Base-by-base conservation (phyloP, 1,139 yeast species). In the Eremothecium gossypii region DNA sequence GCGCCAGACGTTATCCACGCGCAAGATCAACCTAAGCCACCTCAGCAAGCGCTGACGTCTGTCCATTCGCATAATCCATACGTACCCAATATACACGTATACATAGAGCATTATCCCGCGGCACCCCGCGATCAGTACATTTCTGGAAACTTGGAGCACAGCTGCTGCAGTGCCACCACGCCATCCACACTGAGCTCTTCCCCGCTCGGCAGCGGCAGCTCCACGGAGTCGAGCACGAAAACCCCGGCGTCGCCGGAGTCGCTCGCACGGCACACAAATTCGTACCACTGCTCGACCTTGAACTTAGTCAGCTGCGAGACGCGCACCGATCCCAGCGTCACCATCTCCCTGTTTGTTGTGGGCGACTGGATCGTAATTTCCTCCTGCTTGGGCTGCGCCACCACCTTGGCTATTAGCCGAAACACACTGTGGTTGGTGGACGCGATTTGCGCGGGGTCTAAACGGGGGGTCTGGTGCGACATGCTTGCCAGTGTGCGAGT, bases 1-100 rank as follows among this genome's bases (percentile, higher is more conserved):
- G 11, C 60, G 63, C 44, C 45, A 60, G 36, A 49, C 57, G 35
- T 74, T 74, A 42, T 69, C 62, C 11, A 54, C 58, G 6, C 52
- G 61, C 41, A 60, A 57, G 44, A 38, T 57, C 23, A 55, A 55
- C 30, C 13, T n/a, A 5, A 29, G 7, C 31, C 35, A 32, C 12
- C 35, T 11, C 17, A 10, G 20, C 12, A 4, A 12, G 17, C 11
- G 13, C 31, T 12, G 31, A 11, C 6, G 6, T 29, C 13, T 7
- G 13, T 12, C 31, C 13, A 11, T 29, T 29, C 13, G 11, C 31
- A n/a, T 29, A 29, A 29, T 11, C 11, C 31, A 6, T 29, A n/a
- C 13, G 13, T 29, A 12, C 31, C 31, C 11, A 29, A 17, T 17
- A 17, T 17, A 17, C 23, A 17, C 23, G 23, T 17, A 29, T 17